Base-by-base conservation (phyloP, 805 yeast genomes). In the Saccharomycopsis vini region DNA sequence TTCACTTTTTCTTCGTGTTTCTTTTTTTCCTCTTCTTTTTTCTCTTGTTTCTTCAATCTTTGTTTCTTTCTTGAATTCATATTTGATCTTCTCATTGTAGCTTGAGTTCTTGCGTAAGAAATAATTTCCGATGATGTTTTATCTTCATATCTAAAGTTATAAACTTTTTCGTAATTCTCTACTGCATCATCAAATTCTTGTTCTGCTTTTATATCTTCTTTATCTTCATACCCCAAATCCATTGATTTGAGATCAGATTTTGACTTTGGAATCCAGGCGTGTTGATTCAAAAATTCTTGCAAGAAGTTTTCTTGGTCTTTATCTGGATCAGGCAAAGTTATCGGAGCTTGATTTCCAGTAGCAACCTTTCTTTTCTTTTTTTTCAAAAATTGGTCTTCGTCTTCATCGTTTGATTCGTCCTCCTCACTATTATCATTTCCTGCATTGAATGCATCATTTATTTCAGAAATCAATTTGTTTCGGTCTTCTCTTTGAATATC, bases 111-210 rank as follows among this genome's bases (percentile, higher is more conserved):
- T 2, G 97, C 97, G 66, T 90, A 92, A 15, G 95, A 81, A 16
- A 89, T 81, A 61, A 92, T 85, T 56, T 90, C 96, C 0, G 90
- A 86, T 5, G 95, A 74, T 52, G 79, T 77, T 13, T 95, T 88
- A 56, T 89, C 97, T 63, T 92, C 98, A 60, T 75, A 92, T 59
- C 98, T 75, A 71, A 90, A 90, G 57, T 92, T 92, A 64, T 89
- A 90, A 0, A 95, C 96, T 50, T 78, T 77, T 62, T 92, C 98
- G 55, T 86, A 88, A 56, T 77, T 68, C 54, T 92, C 98, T 4
- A 83, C 96, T 2, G 94, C 92, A 35, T 86, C 84, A 39, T 90
- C 97, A 56, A 89, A 89, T 44, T 84, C 92, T 39, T 81, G 90
- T 54, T 87, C 94, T 46, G 79, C 87, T 42, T 66, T 71, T 45